Evolutionary conservation across 192 early-diverging fungal genomes (phyloP).

Genomic region (Podochytrium sp.): DNA sequence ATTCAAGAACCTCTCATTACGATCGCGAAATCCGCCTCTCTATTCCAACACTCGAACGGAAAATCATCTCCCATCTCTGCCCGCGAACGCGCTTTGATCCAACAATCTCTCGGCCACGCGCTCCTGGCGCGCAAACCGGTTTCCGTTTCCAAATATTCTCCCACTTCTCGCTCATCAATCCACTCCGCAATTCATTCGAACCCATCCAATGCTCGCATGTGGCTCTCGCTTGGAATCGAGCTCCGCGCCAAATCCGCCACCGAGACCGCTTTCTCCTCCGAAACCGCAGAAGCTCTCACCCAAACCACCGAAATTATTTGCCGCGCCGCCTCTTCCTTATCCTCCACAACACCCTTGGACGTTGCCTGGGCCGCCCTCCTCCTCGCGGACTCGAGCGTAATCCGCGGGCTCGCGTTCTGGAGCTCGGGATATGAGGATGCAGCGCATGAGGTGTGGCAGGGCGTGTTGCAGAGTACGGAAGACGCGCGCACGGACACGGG

Average conservation of each 20-base stretch:
- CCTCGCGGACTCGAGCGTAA: not conserved
- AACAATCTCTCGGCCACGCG: constrained; percentile 17
- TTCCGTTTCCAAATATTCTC: not conserved
- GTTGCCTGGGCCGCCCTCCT: not conserved
- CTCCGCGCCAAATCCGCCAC: not conserved
- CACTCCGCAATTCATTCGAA: constrained; percentile 12
- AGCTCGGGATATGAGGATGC: not conserved
- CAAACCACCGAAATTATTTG: not conserved
- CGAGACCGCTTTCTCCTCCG: not conserved
- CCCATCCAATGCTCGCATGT: constrained; percentile 14
- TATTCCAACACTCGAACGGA: constrained; percentile 8
- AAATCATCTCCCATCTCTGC: not conserved
- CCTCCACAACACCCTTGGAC: not conserved
- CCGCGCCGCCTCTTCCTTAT: no score
- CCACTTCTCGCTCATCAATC: constrained; percentile 10
- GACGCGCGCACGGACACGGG: not conserved
- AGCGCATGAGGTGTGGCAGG: not conserved
- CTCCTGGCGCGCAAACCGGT: constrained; percentile 1
- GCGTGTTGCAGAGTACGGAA: not conserved
- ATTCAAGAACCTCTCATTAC: not conserved
- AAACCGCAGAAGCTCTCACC: not conserved
- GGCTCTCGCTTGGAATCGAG: constrained; percentile 14
- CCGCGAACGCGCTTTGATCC: not conserved
- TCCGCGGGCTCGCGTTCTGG: not conserved
- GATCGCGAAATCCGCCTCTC: constrained; percentile 9